phyloP scores from a whole-genome alignment of 2,329 filamentous ascomycete genomes.

The Alternaria sp. region DNA sequence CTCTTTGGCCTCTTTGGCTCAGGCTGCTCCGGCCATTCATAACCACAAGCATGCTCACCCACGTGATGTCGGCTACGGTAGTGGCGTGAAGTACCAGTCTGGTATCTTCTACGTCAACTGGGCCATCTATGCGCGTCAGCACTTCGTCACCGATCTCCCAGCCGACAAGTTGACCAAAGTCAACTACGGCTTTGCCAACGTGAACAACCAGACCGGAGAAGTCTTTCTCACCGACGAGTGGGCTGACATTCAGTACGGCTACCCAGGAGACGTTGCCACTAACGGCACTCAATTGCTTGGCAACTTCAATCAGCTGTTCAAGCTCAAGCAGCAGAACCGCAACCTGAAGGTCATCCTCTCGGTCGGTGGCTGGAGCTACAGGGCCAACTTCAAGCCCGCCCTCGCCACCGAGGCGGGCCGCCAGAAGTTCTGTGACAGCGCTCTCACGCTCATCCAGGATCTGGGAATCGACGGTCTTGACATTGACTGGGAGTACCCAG shows the following conservation, averaged over 20 bases:
- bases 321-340: slow-evolving; percentile 78
- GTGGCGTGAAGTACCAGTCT: slow-evolving; percentile 60
- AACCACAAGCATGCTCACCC: slow-evolving; percentile 11
- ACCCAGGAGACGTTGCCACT: slow-evolving; percentile 69
- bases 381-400: slow-evolving; percentile 76
- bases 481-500: slow-evolving; percentile 58
- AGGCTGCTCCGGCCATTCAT: slow-evolving; percentile 21
- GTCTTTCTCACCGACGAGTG: slow-evolving; percentile 50
- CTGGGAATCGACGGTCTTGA: slow-evolving; percentile 71
- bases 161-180: slow-evolving; percentile 84
- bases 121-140: slow-evolving; percentile 83
- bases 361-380: slow-evolving; percentile 82
- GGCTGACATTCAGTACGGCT: slow-evolving; percentile 66
- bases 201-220: slow-evolving; percentile 79
- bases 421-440: slow-evolving; percentile 70
- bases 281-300: slow-evolving; percentile 77
- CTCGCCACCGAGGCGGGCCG: slow-evolving; percentile 69
- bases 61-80: neutral
- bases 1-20: slow-evolving; percentile 26
- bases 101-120: slow-evolving; percentile 79
- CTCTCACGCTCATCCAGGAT: slow-evolving; percentile 79
- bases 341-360: slow-evolving; percentile 81
- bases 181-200: slow-evolving; percentile 89
- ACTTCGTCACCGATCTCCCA: slow-evolving; percentile 82
- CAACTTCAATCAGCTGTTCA: slow-evolving; percentile 77